These are phyloP conservation scores for Mycena belliarum DNA, from an alignment of 768 basidiomycete species.

Conservation along the genomic window DNA sequence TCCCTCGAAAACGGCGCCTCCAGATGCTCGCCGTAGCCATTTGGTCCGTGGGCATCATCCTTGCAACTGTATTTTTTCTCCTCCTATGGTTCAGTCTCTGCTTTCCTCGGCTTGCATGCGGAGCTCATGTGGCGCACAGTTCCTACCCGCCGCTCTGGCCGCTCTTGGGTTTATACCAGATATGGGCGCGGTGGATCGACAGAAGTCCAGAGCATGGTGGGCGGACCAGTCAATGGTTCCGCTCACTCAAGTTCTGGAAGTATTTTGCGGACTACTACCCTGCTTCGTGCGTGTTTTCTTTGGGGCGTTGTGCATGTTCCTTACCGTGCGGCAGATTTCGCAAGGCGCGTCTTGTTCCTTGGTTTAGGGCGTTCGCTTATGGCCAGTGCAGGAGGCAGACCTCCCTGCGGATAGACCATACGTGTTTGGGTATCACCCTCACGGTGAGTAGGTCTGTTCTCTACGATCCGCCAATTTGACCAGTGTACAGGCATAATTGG, in stretches of 20 bases:
- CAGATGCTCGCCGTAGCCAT: conserved; percentile 88
- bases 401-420: conserved; percentile 91
- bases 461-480: conserved; percentile 9
- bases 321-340: too few relatives aligned
- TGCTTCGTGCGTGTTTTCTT: conserved; percentile 66
- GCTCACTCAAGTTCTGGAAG: conserved; percentile 71
- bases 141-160: conserved; percentile 92
- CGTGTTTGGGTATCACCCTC: conserved; percentile 98
- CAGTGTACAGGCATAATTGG: conserved; percentile 82
- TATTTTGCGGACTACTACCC: conserved; percentile 94
- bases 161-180: conserved; percentile 67
- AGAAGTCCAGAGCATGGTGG: conserved; percentile 73
- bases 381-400: conserved; percentile 69
- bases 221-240: conserved; percentile 72
- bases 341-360: conserved; percentile 41
- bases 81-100: too few relatives aligned
- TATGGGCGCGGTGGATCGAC: conserved; percentile 82
- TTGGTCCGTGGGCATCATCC: conserved; percentile 83
- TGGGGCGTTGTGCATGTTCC: background rate
- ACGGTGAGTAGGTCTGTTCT: conserved; percentile 56
- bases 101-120: too few relatives aligned
- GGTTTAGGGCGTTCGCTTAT: conserved; percentile 13
- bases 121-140: conserved; percentile 42
- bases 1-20: conserved; percentile 82
- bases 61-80: too few relatives aligned